These are phyloP conservation scores for Lophiostoma macrostomum DNA, from an alignment of 495 filamentous ascomycete genomes.

Conservation along the genomic window DNA sequence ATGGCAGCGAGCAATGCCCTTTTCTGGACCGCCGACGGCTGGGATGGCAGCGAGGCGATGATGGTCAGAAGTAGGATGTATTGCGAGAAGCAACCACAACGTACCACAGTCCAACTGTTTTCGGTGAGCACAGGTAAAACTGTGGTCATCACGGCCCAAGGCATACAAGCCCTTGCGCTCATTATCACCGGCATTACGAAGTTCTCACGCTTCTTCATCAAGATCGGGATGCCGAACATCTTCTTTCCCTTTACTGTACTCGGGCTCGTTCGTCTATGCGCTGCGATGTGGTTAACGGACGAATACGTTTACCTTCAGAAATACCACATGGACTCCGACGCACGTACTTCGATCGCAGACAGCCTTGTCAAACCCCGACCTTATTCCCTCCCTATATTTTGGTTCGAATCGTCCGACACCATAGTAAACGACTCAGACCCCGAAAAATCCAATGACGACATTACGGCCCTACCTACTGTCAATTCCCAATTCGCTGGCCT, in stretches of 20 bases:
- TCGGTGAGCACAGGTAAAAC: slow-evolving; percentile 2
- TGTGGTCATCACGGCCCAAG: slow-evolving; percentile 4
- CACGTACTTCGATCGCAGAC: background rate
- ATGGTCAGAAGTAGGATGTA: slow-evolving; percentile 10
- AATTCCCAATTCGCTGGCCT: background rate
- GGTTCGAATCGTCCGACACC: background rate
- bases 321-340: background rate
- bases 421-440: no score
- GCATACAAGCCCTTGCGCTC: background rate
- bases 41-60: slow-evolving; percentile 9
- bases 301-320: slow-evolving; percentile 3
- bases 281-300: slow-evolving; percentile 11
- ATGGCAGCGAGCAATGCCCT: slow-evolving; percentile 11
- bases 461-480: background rate
- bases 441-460: no score
- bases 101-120: background rate
- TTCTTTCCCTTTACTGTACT: slow-evolving; percentile 12
- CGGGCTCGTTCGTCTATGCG: background rate
- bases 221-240: slow-evolving; percentile 1
- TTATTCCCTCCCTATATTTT: no score
- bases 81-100: background rate
- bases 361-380: background rate
- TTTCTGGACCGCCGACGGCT: slow-evolving; percentile 7
- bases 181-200: slow-evolving; percentile 3
- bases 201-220: background rate